These are phyloP conservation scores for Suhomyces emberorum DNA, from an alignment of 805 yeast genomes.

Conservation along the genomic window DNA sequence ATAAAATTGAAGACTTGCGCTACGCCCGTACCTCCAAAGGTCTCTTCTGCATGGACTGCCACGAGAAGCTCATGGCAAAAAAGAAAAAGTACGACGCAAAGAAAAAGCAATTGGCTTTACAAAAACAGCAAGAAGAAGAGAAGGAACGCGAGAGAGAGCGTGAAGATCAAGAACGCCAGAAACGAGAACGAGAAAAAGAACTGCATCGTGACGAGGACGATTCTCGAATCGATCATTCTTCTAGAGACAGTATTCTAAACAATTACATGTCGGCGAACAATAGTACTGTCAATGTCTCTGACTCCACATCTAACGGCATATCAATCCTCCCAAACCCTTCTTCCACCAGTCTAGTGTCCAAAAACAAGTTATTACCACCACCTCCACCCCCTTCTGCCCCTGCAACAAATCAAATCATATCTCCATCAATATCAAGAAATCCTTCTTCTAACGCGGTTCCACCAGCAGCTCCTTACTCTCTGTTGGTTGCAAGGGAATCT, in stretches of 20 bases:
- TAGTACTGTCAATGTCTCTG: conserved; percentile 3
- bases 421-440: no score
- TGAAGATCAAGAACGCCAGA: conserved; percentile 1
- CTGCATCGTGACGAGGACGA: conserved; percentile 5
- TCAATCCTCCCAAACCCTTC: conserved; percentile 7
- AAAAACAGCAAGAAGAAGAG: conserved; percentile 23
- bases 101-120: conserved; percentile 32
- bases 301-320: background rate
- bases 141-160: conserved; percentile 7
- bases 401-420: no score
- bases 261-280: conserved; percentile 10
- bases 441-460: conserved; percentile 5
- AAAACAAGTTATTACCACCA: conserved; percentile 3
- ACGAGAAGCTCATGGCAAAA: conserved; percentile 74
- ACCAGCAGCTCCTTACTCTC: conserved; percentile 3
- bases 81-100: conserved; percentile 61
- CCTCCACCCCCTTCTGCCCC: conserved; percentile 5
- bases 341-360: conserved; percentile 3
- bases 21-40: conserved; percentile 95
- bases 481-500: conserved; percentile 11
- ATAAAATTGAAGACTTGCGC: conserved; percentile 78
- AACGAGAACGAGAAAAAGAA: conserved; percentile 11
- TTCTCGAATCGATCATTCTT: conserved; percentile 7
- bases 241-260: conserved; percentile 10
- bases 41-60: conserved; percentile 88